Base-by-base conservation (phyloP, 2,329 filamentous ascomycete genomes). In the Cladosporium sp. region DNA sequence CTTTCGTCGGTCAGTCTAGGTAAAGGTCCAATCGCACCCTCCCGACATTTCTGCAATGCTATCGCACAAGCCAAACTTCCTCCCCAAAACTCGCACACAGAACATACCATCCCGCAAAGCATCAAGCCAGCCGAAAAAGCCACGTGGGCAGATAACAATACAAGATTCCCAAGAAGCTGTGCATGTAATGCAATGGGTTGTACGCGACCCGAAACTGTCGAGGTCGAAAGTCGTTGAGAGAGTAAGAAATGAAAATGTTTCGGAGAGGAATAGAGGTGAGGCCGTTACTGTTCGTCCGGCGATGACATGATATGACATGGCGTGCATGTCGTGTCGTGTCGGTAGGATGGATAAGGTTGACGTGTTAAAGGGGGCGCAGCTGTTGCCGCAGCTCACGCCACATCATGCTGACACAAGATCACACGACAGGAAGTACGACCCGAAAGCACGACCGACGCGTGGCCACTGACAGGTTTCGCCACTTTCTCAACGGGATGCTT, bases 261-360 rank as follows among this genome's bases (percentile, higher is more conserved):
- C 19, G 3, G 25, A 35, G 12, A 19, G 9, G 22, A 19, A 15
- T 9, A 34, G 10, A 32, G 13, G 45, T 20, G 7, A 28, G 15
- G 40, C 52, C 52, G 52, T 55, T 15, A 45, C 52, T 55, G 52
- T 55, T 15, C 20, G n/a, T 52, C 50, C 50, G 50, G 50, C 36
- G 34, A 51, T n/a, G 34, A 51, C 35, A 22, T 51, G 48, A 25
- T 17, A 19, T 40, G 25, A 3, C 40, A 44, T 17, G 45, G n/a
- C 45, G 25, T 34, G 40, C 20, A 25, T 44, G 7, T 20, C 20
- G 13, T 44, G 15, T 45, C 12, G 15, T n/a, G 25, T 28, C 10
- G 24, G 20, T 39, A 28, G 48, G 35, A 51, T 25, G 22, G 19
- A 28, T 15, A 32, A 24, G 6, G 22, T 45, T 28, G 42, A 28